A percentile compares a stretch with the other conserved stretches of the same genome.
Conservation (phyloP, 352 stramenopile genomes). For the Phytophthora multivora region DNA sequence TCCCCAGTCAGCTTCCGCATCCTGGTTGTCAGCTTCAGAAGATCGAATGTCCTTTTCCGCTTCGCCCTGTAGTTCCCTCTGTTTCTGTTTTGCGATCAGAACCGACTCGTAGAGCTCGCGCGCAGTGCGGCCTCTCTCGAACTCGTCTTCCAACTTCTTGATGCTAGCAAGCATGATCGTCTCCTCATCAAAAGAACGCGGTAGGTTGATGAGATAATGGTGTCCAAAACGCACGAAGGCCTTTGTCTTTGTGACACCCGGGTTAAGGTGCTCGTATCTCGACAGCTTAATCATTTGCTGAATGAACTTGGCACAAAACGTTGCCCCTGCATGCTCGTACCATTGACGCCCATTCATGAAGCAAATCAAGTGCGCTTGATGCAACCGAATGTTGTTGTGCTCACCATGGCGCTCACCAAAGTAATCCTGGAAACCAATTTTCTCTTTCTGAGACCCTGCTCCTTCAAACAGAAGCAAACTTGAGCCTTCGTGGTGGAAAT, state of each 20-base stretch:
- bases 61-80: slow-evolving; percentile 25
- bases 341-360: slow-evolving; percentile 76
- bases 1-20: slow-evolving; percentile 12
- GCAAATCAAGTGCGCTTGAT: slow-evolving; percentile 75
- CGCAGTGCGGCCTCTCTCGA: slow-evolving; percentile 73
- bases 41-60: background rate
- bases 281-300: slow-evolving; percentile 84
- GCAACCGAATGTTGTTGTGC: slow-evolving; percentile 55
- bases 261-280: slow-evolving; percentile 66
- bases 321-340: slow-evolving; percentile 63
- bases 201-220: slow-evolving; percentile 82
- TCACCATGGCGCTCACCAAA: slow-evolving; percentile 56
- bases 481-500: slow-evolving; percentile 67
- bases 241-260: slow-evolving; percentile 48
- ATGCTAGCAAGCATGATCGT: slow-evolving; percentile 73
- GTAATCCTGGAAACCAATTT: slow-evolving; percentile 76
- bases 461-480: slow-evolving; percentile 79
- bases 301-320: slow-evolving; percentile 73
- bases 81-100: slow-evolving; percentile 55
- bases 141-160: slow-evolving; percentile 76
- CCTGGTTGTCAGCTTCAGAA: slow-evolving; percentile 1
- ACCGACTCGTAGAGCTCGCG: slow-evolving; percentile 79
- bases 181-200: slow-evolving; percentile 79
- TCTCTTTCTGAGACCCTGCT: slow-evolving; percentile 60
- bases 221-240: slow-evolving; percentile 79